Evolutionary conservation across 345 rosid species (phyloP).

Genomic region (Odontarrhena argentea): DNA sequence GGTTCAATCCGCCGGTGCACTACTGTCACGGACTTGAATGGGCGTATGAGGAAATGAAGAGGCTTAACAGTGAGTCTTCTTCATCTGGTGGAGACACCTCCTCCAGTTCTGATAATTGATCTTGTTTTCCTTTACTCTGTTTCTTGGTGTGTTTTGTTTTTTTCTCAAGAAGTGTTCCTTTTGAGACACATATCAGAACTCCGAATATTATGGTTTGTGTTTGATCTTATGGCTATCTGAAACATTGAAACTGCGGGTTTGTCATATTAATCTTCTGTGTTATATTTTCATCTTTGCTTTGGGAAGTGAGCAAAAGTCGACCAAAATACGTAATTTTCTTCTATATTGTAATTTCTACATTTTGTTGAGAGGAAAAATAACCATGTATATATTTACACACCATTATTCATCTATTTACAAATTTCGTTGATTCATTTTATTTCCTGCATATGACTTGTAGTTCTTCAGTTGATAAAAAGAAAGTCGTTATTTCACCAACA

Average conservation of each 20-base stretch:
- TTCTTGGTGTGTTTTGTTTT: slow-evolving; percentile 10
- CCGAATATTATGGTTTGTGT: slow-evolving; percentile 11
- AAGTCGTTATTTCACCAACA: no score
- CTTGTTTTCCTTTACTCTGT: neutral
- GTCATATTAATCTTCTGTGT: neutral
- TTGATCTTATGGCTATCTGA: slow-evolving; percentile 17
- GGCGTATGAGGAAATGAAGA: slow-evolving; percentile 92
- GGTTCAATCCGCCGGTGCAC: slow-evolving; percentile 95
- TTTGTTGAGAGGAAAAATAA: no score
- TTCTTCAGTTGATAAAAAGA: no score
- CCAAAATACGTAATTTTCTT: no score
- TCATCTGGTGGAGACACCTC: slow-evolving; percentile 53
- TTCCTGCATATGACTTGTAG: no score
- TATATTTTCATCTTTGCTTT: no score
- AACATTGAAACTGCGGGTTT: slow-evolving; percentile 1
- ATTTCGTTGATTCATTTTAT: no score
- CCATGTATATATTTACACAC: no score
- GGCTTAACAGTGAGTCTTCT: slow-evolving; percentile 43
- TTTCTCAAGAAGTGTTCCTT: neutral
- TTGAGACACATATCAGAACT: slow-evolving; percentile 5
- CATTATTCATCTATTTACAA: no score
- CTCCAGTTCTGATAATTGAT: slow-evolving; percentile 58
- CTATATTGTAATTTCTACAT: no score
- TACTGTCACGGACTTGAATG: slow-evolving; percentile 96
- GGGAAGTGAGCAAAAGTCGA: no score